Base-by-base conservation (phyloP, 164 flowering plant genomes). In the Sedum album region DNA sequence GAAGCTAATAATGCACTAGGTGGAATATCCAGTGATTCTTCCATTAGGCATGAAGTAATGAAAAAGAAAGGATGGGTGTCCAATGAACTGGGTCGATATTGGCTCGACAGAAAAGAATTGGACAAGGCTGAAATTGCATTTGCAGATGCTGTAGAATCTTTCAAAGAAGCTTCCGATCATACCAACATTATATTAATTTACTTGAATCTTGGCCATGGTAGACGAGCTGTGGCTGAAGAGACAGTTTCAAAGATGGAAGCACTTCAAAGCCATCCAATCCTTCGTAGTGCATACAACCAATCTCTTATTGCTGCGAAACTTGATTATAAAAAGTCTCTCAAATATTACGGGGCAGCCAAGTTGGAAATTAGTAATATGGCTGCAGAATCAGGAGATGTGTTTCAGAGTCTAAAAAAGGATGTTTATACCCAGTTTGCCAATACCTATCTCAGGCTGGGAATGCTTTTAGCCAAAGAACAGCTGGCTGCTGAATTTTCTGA, bases 31-130 rank as follows among this genome's bases (percentile, higher is more conserved):
- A n/a, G 73, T 75, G 80, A 75, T 68, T 86, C 86, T 9, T 44
- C 67, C 5, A 95, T 91, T 72, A 65, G 83, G 5, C 85, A 82
- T 53, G 82, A 93, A 68, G 74, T 86, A 14, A 28, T 84, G 10
- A 94, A 82, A 73, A 91, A 87, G 90, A 85, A 83, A 76, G 99
- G 99, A 41, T 94, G 99, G 97, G 96, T 80, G 46, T 90, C 89
- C 78, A 94, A 94, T 81, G 99, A 94, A 81, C 73, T 94, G 51
- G 99, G 99, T 64, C 81, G 99, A 72, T 69, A 61, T 31, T 78
- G 88, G 76, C 83, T 94, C 57, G 85, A 78, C 31, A 80, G 78
- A 33, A 81, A 80, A 74, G 88, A 90, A 42, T 65, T 94, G 73
- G 76, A 51, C 62, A 73, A 78, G 81, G 97, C 96, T 75, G 97